Base-by-base conservation (phyloP, 306 rosid species). In the Acacia melanoxylon region DNA sequence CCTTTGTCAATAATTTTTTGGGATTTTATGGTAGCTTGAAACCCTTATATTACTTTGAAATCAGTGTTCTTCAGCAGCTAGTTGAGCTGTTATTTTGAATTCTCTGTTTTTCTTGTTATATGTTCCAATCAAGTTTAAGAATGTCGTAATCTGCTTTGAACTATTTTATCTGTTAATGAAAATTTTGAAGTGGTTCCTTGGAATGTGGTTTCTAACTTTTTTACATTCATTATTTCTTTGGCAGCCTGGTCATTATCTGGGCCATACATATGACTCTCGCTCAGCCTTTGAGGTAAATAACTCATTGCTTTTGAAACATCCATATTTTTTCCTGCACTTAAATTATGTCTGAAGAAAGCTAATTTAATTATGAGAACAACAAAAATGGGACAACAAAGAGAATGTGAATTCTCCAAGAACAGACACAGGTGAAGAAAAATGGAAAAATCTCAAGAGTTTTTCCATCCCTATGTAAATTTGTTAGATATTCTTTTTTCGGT, bases 211-310 rank as follows among this genome's bases (percentile, higher is more conserved):
- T 61, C 27, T 80, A 29, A 79, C 69, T 33, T 76, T 70, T 70
- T 13, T 65, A 22, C 27, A 19, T 52, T n/a, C 49, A 3, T 80
- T 68, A 27, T 48, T 68, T 78, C 72, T 76, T 46, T 87, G 85
- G 77, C 97, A 93, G 98, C 98, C 98, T 61, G 98, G 98, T 63
- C 95, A 93, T 81, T 91, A 86, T 86, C 87, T 93, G 85, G 98
- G 97, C 8, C 66, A 91, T 82, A 75, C 90, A 2, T 91, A 85
- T 41, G 98, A 95, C 82, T 93, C 97, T 61, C 31, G 31, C 31
- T 1, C 2, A 29, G 94, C 98, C 56, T 92, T 92, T 84, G 95
- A 92, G 95, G 97, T 92, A 87, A 56, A 63, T 35, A 72, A 56
- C 51, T 80, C 49, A 8, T 31, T 76, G 63, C 65, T 49, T 41